phyloP scores from a whole-genome alignment of 257 asterid genomes.

The Voacanga thouarsii region DNA sequence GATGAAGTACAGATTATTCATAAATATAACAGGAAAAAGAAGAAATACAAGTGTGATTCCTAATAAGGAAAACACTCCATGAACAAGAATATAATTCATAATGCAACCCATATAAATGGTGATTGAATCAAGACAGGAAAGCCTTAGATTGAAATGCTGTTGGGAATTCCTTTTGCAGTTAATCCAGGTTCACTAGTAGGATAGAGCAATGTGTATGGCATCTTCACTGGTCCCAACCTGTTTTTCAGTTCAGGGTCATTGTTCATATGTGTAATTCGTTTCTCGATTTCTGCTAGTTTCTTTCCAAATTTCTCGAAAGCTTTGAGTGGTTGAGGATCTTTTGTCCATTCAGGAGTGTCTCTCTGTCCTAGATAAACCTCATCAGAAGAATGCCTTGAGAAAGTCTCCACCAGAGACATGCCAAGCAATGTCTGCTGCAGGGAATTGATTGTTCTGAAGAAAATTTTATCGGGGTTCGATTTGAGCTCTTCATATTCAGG shows the following conservation, averaged over 20 bases:
- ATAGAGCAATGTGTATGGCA: constrained; percentile 63
- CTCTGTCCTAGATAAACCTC: constrained; percentile 64
- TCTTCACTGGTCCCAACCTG: constrained; percentile 55
- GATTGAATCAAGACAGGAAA: too few relatives aligned
- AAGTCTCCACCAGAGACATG: constrained; percentile 54
- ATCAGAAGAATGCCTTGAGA: constrained; percentile 71
- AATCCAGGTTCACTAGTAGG: constrained; percentile 60
- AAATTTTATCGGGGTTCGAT: constrained; percentile 57
- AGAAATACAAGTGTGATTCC: too few relatives aligned
- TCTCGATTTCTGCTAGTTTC: constrained; percentile 46
- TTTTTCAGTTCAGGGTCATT: constrained; percentile 43
- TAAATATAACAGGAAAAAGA: too few relatives aligned
- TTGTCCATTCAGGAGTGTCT: constrained; percentile 61
- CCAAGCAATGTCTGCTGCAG: constrained; percentile 58
- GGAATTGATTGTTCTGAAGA: constrained; percentile 58
- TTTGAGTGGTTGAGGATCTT: constrained; percentile 30
- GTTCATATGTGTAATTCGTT: constrained; percentile 39
- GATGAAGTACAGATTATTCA: too few relatives aligned
- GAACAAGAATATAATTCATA: too few relatives aligned
- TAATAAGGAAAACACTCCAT: too few relatives aligned
- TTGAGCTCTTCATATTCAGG: constrained; percentile 62
- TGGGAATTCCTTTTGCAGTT: constrained; percentile 69
- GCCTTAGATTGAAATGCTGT: constrained; percentile 31
- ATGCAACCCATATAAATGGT: too few relatives aligned
- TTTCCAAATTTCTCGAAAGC: constrained; percentile 55